These are phyloP conservation scores for Venturia nashicola DNA, from an alignment of 2,329 filamentous ascomycete genomes.

Conservation along the genomic window DNA sequence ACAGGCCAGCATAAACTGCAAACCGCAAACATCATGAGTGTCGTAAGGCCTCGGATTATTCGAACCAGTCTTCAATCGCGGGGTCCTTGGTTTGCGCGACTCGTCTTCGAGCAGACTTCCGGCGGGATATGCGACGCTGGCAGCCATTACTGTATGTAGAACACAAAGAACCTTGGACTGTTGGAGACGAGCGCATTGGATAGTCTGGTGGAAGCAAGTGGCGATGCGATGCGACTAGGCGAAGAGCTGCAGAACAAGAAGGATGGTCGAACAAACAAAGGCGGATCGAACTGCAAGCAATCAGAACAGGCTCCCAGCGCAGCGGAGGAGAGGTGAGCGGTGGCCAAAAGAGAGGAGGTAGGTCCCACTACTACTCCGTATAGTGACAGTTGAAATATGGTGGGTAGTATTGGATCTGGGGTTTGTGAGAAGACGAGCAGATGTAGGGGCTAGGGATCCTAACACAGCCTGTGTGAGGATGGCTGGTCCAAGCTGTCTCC, in stretches of 20 bases:
- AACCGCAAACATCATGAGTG: conserved; percentile 15
- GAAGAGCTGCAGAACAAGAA: neutral
- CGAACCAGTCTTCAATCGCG: conserved; percentile 32
- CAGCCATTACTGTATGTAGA: conserved; percentile 30
- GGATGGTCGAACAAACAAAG: neutral
- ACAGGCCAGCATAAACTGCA: conserved; percentile 6
- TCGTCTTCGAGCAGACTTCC: conserved; percentile 27
- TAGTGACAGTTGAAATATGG: neutral
- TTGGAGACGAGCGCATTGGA: conserved; percentile 11
- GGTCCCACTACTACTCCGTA: neutral
- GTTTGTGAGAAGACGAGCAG: neutral
- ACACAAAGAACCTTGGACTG: conserved; percentile 14
- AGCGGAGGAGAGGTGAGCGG: neutral
- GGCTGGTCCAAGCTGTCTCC: neutral
- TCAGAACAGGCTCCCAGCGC: neutral
- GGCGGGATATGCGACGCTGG: conserved; percentile 29
- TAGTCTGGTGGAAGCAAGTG: conserved; percentile 6
- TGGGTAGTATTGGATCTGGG: neutral
- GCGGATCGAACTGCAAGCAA: neutral
- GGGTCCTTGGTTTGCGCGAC: conserved; percentile 30
- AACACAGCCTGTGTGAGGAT: neutral
- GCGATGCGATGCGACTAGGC: neutral
- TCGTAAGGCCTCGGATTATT: conserved; percentile 27
- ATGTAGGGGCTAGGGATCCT: neutral
- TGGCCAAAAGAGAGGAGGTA: neutral